Conservation (phyloP, 2,329 filamentous ascomycete species). For the Botrytis pseudocinerea region DNA sequence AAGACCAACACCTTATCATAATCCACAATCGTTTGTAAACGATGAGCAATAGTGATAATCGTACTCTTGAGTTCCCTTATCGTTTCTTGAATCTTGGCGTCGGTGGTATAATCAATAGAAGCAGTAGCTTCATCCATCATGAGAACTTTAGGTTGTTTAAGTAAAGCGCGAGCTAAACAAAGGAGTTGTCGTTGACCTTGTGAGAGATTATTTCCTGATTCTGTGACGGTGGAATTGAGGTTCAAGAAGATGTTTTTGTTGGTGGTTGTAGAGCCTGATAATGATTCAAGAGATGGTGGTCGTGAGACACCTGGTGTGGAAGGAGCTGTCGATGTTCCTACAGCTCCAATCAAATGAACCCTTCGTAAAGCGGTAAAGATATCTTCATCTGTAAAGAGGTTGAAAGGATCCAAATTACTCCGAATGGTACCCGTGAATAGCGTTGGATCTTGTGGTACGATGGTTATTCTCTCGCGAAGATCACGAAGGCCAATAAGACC, state of each 20-base stretch:
- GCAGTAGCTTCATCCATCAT: conserved; percentile 99
- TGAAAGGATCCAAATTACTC: conserved; percentile 91
- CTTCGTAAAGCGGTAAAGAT: conserved; percentile 84
- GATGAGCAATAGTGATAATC: conserved; percentile 94
- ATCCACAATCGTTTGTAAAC: conserved; percentile 94
- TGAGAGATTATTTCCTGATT: conserved; percentile 91
- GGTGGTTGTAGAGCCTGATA: conserved; percentile 46
- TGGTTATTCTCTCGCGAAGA: conserved; percentile 89
- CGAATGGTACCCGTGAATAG: conserved; percentile 91
- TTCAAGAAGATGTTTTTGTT: conserved; percentile 97
- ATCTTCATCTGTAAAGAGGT: conserved; percentile 82
- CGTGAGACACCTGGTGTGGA: conserved; percentile 41
- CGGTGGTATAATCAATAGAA: conserved; percentile 94
- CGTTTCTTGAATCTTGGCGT: conserved; percentile 93
- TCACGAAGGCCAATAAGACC: conserved; percentile 88
- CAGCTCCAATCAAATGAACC: conserved; percentile 78
- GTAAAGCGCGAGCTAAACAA: conserved; percentile 87
- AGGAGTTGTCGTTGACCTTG: conserved; percentile 95
- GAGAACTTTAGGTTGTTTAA: conserved; percentile 89
- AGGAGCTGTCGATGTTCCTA: conserved; percentile 34
- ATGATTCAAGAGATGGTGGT: conserved; percentile 31
- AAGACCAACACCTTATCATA: conserved; percentile 97
- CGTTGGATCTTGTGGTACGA: conserved; percentile 96
- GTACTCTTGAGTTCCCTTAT: conserved; percentile 92
- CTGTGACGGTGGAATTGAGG: conserved; percentile 77